Evolutionary conservation across 2,329 filamentous ascomycete species (phyloP).

Genomic region (Fusarium burgessii): DNA sequence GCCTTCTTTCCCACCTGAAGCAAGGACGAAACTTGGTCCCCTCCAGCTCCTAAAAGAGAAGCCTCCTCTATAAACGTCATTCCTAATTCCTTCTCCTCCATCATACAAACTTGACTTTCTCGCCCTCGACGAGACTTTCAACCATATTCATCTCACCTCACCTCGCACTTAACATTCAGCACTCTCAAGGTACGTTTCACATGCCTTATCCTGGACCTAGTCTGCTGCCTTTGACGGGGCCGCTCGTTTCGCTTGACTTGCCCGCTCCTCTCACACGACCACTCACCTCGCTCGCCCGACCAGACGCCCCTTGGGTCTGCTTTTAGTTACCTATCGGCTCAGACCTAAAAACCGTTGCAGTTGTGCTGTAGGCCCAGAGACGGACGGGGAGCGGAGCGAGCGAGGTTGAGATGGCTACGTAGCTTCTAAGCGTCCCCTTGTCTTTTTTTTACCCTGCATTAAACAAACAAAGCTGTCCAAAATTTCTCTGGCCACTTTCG

Average conservation of each 20-base stretch:
- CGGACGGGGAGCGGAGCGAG: conserved; percentile 14
- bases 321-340: conserved; percentile 22
- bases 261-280: conserved; percentile 43
- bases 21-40: conserved; percentile 33
- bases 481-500: conserved; percentile 46
- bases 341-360: conserved; percentile 19
- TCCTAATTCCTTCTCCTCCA: conserved; percentile 20
- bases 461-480: conserved; percentile 21
- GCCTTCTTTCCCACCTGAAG: conserved; percentile 13
- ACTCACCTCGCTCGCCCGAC: conserved; percentile 23
- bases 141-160: conserved; percentile 3
- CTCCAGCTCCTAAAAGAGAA: conserved; percentile 32
- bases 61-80: conserved; percentile 37
- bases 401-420: conserved; percentile 38
- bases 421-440: conserved; percentile 31
- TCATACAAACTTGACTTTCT: conserved; percentile 16
- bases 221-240: conserved; percentile 27
- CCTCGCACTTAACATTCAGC: conserved; percentile 8
- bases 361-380: conserved; percentile 31
- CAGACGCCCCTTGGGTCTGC: conserved; percentile 41
- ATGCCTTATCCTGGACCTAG: conserved; percentile 27
- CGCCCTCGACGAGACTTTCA: not conserved
- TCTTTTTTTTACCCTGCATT: conserved; percentile 31
- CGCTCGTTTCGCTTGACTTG: conserved; percentile 43
- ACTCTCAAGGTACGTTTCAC: conserved; percentile 35